These are phyloP conservation scores for Coemansia sp. DNA, from an alignment of 192 early-diverging fungal genomes.

Conservation along the genomic window DNA sequence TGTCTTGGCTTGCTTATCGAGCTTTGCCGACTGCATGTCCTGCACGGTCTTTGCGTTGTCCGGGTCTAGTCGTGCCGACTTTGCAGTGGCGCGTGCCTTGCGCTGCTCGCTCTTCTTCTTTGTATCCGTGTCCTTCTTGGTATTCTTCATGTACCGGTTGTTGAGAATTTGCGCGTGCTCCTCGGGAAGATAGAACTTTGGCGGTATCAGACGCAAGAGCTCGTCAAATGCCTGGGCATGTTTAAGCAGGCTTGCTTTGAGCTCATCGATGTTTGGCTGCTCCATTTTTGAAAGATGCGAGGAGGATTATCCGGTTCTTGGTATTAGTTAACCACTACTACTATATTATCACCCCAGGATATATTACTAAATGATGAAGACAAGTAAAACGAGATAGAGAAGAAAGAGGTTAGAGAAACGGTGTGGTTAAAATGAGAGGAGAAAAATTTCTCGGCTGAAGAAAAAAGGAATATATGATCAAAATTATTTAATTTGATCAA, in stretches of 20 bases:
- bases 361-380: not conserved
- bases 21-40: slow-evolving; percentile 66
- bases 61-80: slow-evolving; percentile 69
- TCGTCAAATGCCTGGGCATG: slow-evolving; percentile 72
- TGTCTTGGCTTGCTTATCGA: slow-evolving; percentile 44
- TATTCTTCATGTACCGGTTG: slow-evolving; percentile 64
- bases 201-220: slow-evolving; percentile 79
- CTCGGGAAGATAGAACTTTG: slow-evolving; percentile 76
- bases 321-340: not conserved
- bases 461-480: not conserved
- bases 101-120: slow-evolving; percentile 86
- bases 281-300: no score
- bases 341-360: not conserved
- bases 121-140: slow-evolving; percentile 84
- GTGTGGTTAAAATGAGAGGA: not conserved
- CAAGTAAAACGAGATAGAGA: not conserved
- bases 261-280: slow-evolving; percentile 26
- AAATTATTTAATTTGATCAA: no score
- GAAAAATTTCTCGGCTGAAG: not conserved
- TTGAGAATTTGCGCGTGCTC: slow-evolving; percentile 59
- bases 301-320: not conserved
- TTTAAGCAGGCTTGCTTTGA: slow-evolving; percentile 61
- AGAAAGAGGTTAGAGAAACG: not conserved
- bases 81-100: slow-evolving; percentile 60
- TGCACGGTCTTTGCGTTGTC: slow-evolving; percentile 70